Evolutionary conservation across 257 asterid species (phyloP).

Genomic region (Ehretia macrophylla): DNA sequence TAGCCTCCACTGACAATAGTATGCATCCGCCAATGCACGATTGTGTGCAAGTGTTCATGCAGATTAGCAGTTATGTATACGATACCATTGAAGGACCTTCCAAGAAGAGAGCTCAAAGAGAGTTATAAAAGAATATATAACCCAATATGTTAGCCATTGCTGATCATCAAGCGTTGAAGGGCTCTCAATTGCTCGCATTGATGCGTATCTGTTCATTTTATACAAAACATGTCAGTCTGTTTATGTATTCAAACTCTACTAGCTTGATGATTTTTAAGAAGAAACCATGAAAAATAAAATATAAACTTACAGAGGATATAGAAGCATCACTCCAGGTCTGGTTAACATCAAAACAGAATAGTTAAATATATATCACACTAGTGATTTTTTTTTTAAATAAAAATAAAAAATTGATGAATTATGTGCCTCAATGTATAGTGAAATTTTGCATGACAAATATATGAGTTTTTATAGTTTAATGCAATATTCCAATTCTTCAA

Average conservation of each 20-base stretch:
- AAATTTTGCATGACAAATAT: too few species aligned
- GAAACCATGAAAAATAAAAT: background rate
- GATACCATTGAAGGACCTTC: slow-evolving; percentile 84
- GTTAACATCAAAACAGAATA: slow-evolving; percentile 4
- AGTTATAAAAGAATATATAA: slow-evolving; percentile 69
- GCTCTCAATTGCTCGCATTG: slow-evolving; percentile 85
- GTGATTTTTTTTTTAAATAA: too few species aligned
- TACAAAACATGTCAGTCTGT: background rate
- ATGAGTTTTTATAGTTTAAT: too few species aligned
- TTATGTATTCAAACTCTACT: too few species aligned
- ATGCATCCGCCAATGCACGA: too few species aligned
- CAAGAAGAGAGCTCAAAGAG: slow-evolving; percentile 82
- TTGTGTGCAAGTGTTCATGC: too few species aligned
- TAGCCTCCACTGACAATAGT: too few species aligned
- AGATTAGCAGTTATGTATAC: too few species aligned
- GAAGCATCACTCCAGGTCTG: slow-evolving; percentile 92
- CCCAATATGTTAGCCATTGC: slow-evolving; percentile 93
- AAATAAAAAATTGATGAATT: too few species aligned
- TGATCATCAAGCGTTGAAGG: slow-evolving; percentile 91
- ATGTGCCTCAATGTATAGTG: too few species aligned
- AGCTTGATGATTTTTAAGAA: background rate
- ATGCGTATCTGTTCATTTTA: slow-evolving; percentile 51
- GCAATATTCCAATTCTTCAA: too few species aligned
- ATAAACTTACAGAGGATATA: slow-evolving; percentile 82
- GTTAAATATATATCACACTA: background rate